Conservation (phyloP, 805 yeast genomes). For the Sugiyamaella marilandica region DNA sequence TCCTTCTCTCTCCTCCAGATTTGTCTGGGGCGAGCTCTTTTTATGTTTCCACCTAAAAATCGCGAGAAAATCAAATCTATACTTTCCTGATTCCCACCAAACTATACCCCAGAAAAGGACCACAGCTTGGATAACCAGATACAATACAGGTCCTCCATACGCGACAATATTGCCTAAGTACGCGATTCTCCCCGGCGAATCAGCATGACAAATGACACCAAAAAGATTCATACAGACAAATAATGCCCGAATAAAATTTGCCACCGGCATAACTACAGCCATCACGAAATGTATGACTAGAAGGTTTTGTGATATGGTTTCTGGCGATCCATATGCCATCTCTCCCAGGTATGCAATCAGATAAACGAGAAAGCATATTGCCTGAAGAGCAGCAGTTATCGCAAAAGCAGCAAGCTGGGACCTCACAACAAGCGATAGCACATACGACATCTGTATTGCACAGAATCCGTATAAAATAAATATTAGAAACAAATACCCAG, state of each 20-base stretch:
- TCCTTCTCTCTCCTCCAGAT: not conserved
- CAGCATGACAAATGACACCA: slow-evolving; percentile 29
- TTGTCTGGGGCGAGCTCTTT: slow-evolving; percentile 7
- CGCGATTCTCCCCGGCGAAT: slow-evolving; percentile 19
- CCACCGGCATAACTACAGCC: slow-evolving; percentile 29
- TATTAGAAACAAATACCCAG: slow-evolving; percentile 31
- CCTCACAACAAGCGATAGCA: slow-evolving; percentile 30
- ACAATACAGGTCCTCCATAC: slow-evolving; percentile 34
- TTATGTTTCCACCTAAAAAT: not conserved
- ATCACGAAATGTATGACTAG: slow-evolving; percentile 29
- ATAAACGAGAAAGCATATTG: slow-evolving; percentile 30
- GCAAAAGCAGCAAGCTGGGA: slow-evolving; percentile 39
- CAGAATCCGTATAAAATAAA: slow-evolving; percentile 32
- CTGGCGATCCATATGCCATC: slow-evolving; percentile 30
- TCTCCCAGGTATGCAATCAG: slow-evolving; percentile 30
- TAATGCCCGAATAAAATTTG: slow-evolving; percentile 27
- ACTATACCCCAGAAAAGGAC: slow-evolving; percentile 24
- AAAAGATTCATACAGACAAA: slow-evolving; percentile 32
- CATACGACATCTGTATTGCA: slow-evolving; percentile 27
- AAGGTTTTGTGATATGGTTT: slow-evolving; percentile 23
- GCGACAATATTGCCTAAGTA: slow-evolving; percentile 31
- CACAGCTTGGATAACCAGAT: slow-evolving; percentile 28
- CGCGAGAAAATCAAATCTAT: slow-evolving; percentile 15
- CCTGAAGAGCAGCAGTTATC: slow-evolving; percentile 32
- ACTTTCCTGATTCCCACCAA: slow-evolving; percentile 35